A percentile compares a stretch with the other conserved stretches of the same genome.
phyloP scores from a whole-genome alignment of 306 rosid genomes.

The Senna siamea region DNA sequence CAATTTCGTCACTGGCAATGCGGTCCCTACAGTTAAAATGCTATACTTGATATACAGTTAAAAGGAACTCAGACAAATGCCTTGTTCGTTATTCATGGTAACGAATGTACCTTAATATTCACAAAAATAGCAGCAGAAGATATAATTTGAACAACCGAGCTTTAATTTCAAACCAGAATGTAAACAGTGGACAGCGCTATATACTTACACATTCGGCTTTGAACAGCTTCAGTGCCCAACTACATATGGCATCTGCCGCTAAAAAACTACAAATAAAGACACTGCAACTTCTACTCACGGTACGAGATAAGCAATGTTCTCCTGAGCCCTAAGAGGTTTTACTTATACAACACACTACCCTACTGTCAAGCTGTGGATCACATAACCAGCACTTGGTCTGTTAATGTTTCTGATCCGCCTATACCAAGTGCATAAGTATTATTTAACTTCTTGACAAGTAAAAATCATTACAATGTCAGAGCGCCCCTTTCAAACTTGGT shows the following conservation, averaged over 20 bases:
- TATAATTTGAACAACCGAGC: neutral
- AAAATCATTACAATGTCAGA: neutral
- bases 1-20: too few species aligned
- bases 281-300: too few species aligned
- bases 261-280: neutral
- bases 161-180: neutral
- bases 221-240: too few species aligned
- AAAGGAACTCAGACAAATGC: neutral
- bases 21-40: neutral
- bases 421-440: constrained; percentile 23
- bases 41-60: neutral
- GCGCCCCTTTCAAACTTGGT: neutral
- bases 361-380: constrained; percentile 18
- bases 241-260: too few species aligned
- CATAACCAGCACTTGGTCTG: constrained; percentile 9
- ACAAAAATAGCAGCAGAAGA: too few species aligned
- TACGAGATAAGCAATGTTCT: too few species aligned
- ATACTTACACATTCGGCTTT: too few species aligned
- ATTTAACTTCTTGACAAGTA: constrained; percentile 1
- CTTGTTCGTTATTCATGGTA: too few species aligned
- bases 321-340: too few species aligned
- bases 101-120: too few species aligned
- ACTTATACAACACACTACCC: constrained; percentile 20
- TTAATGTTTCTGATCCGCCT: constrained; percentile 17
- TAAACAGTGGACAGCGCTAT: neutral